phyloP scores from a whole-genome alignment of 805 yeast genomes.

The Kuraishia molischiana region DNA sequence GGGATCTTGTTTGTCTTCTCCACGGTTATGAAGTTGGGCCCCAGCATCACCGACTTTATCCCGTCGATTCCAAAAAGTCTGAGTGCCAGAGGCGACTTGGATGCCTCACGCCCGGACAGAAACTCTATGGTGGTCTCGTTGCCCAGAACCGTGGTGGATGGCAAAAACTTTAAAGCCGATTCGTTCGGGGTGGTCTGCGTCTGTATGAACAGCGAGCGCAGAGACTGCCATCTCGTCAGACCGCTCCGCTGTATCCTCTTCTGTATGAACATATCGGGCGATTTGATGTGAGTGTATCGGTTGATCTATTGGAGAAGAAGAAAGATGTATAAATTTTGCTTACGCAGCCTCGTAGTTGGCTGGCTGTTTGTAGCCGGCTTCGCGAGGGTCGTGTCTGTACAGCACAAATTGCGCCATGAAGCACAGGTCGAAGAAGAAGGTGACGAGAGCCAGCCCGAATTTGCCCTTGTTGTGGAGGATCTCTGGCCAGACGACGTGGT shows the following conservation, averaged over 20 bases:
- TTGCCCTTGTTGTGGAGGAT: slow-evolving; percentile 32
- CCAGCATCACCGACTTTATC: slow-evolving; percentile 66
- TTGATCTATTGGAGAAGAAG: too few species aligned
- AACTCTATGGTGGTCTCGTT: slow-evolving; percentile 62
- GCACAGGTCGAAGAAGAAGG: slow-evolving; percentile 18
- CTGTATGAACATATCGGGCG: too few species aligned
- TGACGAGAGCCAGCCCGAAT: slow-evolving; percentile 27
- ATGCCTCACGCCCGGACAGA: slow-evolving; percentile 66
- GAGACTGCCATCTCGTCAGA: too few species aligned
- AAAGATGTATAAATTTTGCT: too few species aligned
- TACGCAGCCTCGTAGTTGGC: too few species aligned
- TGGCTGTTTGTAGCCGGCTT: too few species aligned
- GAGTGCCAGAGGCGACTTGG: slow-evolving; percentile 66
- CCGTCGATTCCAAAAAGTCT: slow-evolving; percentile 72
- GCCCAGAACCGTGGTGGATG: slow-evolving; percentile 61
- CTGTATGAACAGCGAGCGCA: slow-evolving; percentile 47
- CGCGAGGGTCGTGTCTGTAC: slow-evolving; percentile 1
- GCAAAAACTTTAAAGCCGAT: slow-evolving; percentile 76
- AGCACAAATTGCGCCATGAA: slow-evolving; percentile 16
- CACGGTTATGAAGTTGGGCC: slow-evolving; percentile 75
- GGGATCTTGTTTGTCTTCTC: slow-evolving; percentile 41
- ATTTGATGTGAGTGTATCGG: too few species aligned
- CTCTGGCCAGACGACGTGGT: slow-evolving; percentile 14
- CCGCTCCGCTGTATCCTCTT: too few species aligned
- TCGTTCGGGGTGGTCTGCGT: slow-evolving; percentile 83